Conservation (phyloP, 2,329 filamentous ascomycete species). For the Podosphaera fusca region DNA sequence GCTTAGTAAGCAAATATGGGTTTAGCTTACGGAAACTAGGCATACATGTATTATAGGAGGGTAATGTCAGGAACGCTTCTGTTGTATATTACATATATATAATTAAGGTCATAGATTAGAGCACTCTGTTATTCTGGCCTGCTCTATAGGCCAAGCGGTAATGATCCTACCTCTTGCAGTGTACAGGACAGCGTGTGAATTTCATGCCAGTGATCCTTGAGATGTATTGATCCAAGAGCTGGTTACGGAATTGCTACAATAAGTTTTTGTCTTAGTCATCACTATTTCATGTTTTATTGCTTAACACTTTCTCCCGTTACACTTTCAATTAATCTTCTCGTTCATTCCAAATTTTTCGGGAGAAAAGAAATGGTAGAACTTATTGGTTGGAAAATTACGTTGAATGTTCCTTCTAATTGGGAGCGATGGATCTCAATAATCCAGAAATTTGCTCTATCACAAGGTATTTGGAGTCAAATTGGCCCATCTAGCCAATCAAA, state of each 20-base stretch:
- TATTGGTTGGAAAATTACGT: neutral
- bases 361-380: neutral
- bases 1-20: too few species aligned
- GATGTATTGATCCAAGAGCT: too few species aligned
- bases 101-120: too few species aligned
- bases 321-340: neutral
- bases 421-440: neutral
- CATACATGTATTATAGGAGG: too few species aligned
- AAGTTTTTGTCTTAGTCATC: neutral
- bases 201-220: too few species aligned
- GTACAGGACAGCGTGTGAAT: too few species aligned
- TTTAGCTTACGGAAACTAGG: too few species aligned
- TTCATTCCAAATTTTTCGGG: neutral
- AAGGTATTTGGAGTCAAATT: neutral
- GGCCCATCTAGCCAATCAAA: neutral
- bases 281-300: neutral
- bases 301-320: neutral
- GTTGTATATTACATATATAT: too few species aligned
- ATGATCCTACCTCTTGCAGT: too few species aligned
- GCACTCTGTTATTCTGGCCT: too few species aligned
- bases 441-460: neutral
- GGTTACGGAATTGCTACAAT: neutral
- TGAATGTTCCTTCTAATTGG: neutral
- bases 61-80: too few species aligned
- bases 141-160: too few species aligned